Evolutionary conservation across 2,329 filamentous ascomycete genomes (phyloP), one percentile per base, ranked within the genome.

Genomic region (Phaeomoniella chlamydospora): DNA sequence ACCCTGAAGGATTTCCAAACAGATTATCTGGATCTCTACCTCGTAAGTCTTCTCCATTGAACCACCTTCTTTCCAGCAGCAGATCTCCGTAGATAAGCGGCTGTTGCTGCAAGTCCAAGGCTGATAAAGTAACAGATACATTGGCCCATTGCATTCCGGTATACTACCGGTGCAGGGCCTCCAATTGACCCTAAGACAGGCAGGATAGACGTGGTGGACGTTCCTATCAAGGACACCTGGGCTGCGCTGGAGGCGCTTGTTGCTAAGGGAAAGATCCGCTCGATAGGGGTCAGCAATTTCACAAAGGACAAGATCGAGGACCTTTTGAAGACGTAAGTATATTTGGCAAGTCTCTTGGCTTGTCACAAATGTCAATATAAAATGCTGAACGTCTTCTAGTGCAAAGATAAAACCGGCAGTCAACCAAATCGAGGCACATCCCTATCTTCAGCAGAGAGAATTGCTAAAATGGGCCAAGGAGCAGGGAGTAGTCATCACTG

Each of bases 1-100:
- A 65, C 65, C 1, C 52, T 72, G 29, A 51, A 58, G 38, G 65
- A 70, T 38, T 55, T 73, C 9, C 57, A 63, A 29, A 63, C 62
- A 1, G 64, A 68, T 40, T 72, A 72, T 41, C 49, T 72, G 29
- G 69, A 72, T 39, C 51, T 71, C 2, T 71, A 66, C 45, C 53
- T 70, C 31, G 72, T 92, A 64, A 84, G 92, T 62, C 90, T 82
- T 57, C 67, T n/a, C n/a, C n/a, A n/a, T n/a, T n/a, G n/a, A n/a
- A n/a, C n/a, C n/a, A n/a, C n/a, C n/a, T n/a, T n/a, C n/a, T n/a
- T n/a, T n/a, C n/a, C n/a, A n/a, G n/a, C n/a, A n/a, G n/a, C n/a
- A n/a, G n/a, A n/a, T n/a, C n/a, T n/a, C n/a, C n/a, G n/a, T n/a
- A n/a, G n/a, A n/a, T n/a, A n/a, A n/a, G n/a, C n/a, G n/a, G n/a